phyloP scores from a whole-genome alignment of 2,329 filamentous ascomycete species.

The Aspergillus unguis region DNA sequence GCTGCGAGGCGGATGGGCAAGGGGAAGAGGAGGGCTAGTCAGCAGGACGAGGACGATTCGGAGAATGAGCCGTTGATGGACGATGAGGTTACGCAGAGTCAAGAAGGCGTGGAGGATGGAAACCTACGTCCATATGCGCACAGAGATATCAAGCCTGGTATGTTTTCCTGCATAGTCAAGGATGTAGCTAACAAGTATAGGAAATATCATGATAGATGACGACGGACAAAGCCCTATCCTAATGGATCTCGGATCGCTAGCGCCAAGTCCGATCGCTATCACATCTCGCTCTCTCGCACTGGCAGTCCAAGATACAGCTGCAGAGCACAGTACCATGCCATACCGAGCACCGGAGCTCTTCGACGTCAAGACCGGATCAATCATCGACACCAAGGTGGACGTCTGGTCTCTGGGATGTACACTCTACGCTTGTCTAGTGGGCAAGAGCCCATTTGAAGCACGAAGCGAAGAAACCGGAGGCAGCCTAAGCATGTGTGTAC shows the following conservation, averaged over 20 bases:
- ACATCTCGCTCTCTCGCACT: slow-evolving; percentile 87
- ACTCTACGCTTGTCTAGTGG: slow-evolving; percentile 93
- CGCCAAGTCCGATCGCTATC: slow-evolving; percentile 80
- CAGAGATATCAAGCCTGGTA: slow-evolving; percentile 94
- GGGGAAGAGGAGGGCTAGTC: slow-evolving; percentile 42
- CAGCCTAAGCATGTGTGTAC: slow-evolving; percentile 83
- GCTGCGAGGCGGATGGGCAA: slow-evolving; percentile 36
- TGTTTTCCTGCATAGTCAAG: slow-evolving; percentile 20
- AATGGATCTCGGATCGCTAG: slow-evolving; percentile 94
- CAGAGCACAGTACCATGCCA: slow-evolving; percentile 97
- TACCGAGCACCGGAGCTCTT: slow-evolving; percentile 97
- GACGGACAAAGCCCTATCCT: slow-evolving; percentile 83
- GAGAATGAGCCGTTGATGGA: slow-evolving; percentile 84
- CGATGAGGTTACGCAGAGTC: slow-evolving; percentile 65
- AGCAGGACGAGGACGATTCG: slow-evolving; percentile 60
- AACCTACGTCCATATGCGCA: slow-evolving; percentile 81
- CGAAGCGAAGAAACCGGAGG: slow-evolving; percentile 95
- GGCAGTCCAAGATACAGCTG: slow-evolving; percentile 88
- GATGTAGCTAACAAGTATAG: slow-evolving; percentile 28
- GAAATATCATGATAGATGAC: slow-evolving; percentile 98
- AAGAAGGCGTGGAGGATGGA: slow-evolving; percentile 66
- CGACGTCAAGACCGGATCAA: slow-evolving; percentile 88
- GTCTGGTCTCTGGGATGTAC: slow-evolving; percentile 98
- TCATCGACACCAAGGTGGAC: slow-evolving; percentile 94
- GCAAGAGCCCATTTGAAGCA: slow-evolving; percentile 95